Base-by-base conservation (phyloP, 345 rosid genomes). In the Acer yangbiense region DNA sequence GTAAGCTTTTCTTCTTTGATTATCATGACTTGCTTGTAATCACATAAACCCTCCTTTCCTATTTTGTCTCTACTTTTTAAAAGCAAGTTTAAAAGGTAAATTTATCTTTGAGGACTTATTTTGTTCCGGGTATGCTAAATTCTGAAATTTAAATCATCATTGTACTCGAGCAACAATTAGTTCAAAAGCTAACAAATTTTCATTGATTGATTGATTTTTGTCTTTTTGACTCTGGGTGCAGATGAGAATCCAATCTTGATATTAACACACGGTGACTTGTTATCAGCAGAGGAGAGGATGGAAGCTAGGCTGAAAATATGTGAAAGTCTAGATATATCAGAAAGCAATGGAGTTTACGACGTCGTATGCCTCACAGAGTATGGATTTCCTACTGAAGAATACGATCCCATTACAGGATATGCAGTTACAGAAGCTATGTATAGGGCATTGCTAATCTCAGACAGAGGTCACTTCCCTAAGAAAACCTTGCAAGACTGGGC, bases 251-350 rank as follows among this genome's bases (percentile, higher is more conserved):
- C 92, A 0, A 65, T 88, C 35, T 69, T 90, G 80, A 83, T 87
- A 46, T 63, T 88, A 62, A 88, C 94, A 10, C 94, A 88, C 3
- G 94, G 94, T 1, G 94, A 90, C 63, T n/a, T 87, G 69, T 43
- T 90, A 68, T 70, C 85, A 2, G 50, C 82, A 0, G 89, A 87
- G 75, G 90, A 87, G 62, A 78, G 94, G 79, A 83, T 88, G 1
- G 88, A 86, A 14, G 86, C 75, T 75, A 81, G 94, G 79, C 72
- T 90, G 67, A 86, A 81, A 69, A 68, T 90, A 76, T 86, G 88
- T 18, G 87, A 86, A 76, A 17, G 58, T 27, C 77, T 89, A 1
- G 85, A 82, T 14, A 71, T 83, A 62, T 76, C 88, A 0, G 90
- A 79, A 84, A 80, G 77, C 0, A 85, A 82, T 3, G 88, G 89